Base-by-base conservation (phyloP, 306 rosid species). In the Clitoria ternatea region DNA sequence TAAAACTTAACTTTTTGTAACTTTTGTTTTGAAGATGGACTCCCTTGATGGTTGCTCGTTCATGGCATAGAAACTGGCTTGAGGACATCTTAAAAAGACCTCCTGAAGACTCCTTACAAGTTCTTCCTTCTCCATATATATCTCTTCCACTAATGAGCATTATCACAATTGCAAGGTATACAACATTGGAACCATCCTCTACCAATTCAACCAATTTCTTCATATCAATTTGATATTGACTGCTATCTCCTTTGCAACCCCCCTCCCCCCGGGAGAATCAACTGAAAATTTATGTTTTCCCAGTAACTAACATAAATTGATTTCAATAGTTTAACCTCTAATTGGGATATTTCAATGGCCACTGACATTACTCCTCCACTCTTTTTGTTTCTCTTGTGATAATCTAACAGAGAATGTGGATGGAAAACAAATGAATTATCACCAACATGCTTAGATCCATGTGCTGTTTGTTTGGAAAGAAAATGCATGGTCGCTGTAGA, bases 71-170 rank as follows among this genome's bases (percentile, higher is more conserved):
- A 87, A 78, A 74, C 67, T 77, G 87, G 84, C 95, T 94, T 6
- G 96, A 94, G 83, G 92, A 94, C 43, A 77, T 86, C 69, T 85
- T 94, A 55, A 85, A 79, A 82, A 15, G 79, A 4, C 87, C 85
- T 67, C 88, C 85, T 59, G 83, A 61, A 23, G 83, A 66, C 43
- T 74, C 48, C 75, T 44, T 83, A 17, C 87, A 64, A 74, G 87
- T 78, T 62, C 82, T 77, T 70, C 91, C 90, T 57, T 89, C 97
- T 12, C 96, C 92, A 6, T 91, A 84, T 76, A 1, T 94, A 19
- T 89, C 90, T 67, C 91, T 94, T 71, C 99, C 99, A 47, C 86
- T 94, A 37, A 91, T 83, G 99, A 94, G 99, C 86, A 94, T 94
- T 50, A 74, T 86, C 56, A 83, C 73, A 78, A 91, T 94, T 83